Base-by-base conservation (phyloP, 164 flowering plant species). In the Nymphaea thermarum region DNA sequence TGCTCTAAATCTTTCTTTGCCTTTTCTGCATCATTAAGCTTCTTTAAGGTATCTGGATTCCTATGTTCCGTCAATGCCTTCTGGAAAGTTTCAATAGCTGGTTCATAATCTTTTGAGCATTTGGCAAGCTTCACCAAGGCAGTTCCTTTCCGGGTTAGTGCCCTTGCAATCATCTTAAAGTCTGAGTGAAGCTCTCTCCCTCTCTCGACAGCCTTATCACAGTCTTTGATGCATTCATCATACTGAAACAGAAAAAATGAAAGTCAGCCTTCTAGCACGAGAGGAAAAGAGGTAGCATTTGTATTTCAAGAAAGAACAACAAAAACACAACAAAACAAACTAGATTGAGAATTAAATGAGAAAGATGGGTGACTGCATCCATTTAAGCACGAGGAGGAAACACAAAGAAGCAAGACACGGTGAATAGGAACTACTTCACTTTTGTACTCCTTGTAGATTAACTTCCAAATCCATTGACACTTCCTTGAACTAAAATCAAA, bases 41-140 rank as follows among this genome's bases (percentile, higher is more conserved):
- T 95, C 77, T 92, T 92, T 77, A 92, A 67, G 8, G 99, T 95
- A 66, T 95, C 98, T 45, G 99, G 94, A 69, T 95, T 95, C 42
- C 97, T 88, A 71, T 91, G 98, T 80, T 95, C 99, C 0, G 98
- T 95, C 15, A 95, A 87, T 47, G 98, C 99, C 75, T 92, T 95
- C 78, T 95, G 99, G 81, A 84, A 95, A 41, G 86, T 70, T 78
- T 92, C 96, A 80, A 95, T 92, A 2, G 96, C 98, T 72, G 87
- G 87, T 6, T 90, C 99, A 70, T 68, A 92, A 67, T 95, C 98
- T 76, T 87, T 86, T n/a, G 98, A 88, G 72, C 76, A 69, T 78
- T 92, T 92, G 1, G 96, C 98, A 86, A 92, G 74, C 76, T 95
- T 95, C 59, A 79, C 91, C 55, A 88, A 71, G 55, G 99, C 98